These are phyloP conservation scores for Aspergillus olivimuriae DNA, from an alignment of 495 filamentous ascomycete genomes.

Conservation along the genomic window DNA sequence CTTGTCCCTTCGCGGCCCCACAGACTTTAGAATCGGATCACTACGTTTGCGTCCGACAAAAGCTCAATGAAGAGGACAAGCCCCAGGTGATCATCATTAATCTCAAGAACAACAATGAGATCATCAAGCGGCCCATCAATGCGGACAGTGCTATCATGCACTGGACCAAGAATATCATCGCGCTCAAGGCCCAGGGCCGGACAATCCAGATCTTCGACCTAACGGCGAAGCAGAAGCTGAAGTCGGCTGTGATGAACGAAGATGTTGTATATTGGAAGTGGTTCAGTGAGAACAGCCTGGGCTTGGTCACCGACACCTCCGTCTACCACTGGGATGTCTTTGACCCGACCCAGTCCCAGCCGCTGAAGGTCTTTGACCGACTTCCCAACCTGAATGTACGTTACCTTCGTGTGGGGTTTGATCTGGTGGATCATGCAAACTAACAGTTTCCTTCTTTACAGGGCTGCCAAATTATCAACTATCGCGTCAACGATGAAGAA, in stretches of 20 bases:
- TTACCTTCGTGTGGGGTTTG: constrained; percentile 8
- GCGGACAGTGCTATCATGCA: constrained; percentile 99
- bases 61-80: constrained; percentile 67
- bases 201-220: constrained; percentile 99
- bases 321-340: constrained; percentile 99
- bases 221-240: constrained; percentile 80
- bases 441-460: constrained; percentile 26
- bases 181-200: constrained; percentile 81
- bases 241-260: constrained; percentile 90
- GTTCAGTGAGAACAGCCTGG: constrained; percentile 81
- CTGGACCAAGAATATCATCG: constrained; percentile 92
- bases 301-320: constrained; percentile 79
- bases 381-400: constrained; percentile 80
- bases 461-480: constrained; percentile 99
- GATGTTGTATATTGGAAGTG: constrained; percentile 99
- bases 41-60: constrained; percentile 93
- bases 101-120: constrained; percentile 89
- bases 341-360: constrained; percentile 65
- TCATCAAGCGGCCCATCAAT: constrained; percentile 92
- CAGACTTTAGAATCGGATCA: constrained; percentile 96
- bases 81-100: constrained; percentile 96
- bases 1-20: constrained; percentile 7
- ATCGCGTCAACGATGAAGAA: constrained; percentile 88
- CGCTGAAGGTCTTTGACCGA: constrained; percentile 87
- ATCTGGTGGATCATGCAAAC: constrained; percentile 9